A percentile compares a stretch with the other conserved stretches of the same genome.
phyloP scores from a whole-genome alignment of 2,329 filamentous ascomycete genomes.

The Boeremia exigua region DNA sequence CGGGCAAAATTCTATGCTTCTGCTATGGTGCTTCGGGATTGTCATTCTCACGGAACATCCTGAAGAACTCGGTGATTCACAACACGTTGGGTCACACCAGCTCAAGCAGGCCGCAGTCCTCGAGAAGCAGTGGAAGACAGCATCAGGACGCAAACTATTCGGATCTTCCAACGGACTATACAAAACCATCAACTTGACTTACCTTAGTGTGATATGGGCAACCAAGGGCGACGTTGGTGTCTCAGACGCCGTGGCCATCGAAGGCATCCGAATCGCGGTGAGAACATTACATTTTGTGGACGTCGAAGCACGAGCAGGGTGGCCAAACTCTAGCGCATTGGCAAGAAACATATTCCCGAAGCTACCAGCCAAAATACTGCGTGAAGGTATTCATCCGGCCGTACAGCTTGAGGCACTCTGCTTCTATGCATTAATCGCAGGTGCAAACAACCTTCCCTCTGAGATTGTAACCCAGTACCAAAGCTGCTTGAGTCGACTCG shows the following conservation, averaged over 20 bases:
- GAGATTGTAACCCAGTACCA: conserved; percentile 34
- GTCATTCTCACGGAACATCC: conserved; percentile 36
- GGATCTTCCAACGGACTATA: conserved; percentile 27
- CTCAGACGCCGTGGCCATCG: conserved; percentile 35
- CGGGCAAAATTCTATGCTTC: conserved; percentile 35
- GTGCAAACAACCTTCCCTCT: conserved; percentile 21
- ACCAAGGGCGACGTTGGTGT: conserved; percentile 31
- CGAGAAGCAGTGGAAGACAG: conserved; percentile 36
- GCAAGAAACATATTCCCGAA: conserved; percentile 32
- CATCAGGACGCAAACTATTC: conserved; percentile 42
- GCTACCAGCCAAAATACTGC: conserved; percentile 37
- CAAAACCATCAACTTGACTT: conserved; percentile 42
- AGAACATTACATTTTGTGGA: conserved; percentile 34
- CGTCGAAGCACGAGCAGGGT: conserved; percentile 23
- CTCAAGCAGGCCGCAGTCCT: conserved; percentile 1
- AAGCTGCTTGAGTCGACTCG: conserved; percentile 17
- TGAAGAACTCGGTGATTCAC: conserved; percentile 3
- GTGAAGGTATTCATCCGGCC: conserved; percentile 21
- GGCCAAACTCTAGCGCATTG: conserved; percentile 29
- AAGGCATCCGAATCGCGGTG: conserved; percentile 44
- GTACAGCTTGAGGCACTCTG: conserved; percentile 40
- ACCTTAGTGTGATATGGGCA: conserved; percentile 40
- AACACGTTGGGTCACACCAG: conserved; percentile 8
- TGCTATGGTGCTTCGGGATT: conserved; percentile 44
- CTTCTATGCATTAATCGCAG: conserved; percentile 39